Evolutionary conservation across 1,284 basidiomycete genomes (phyloP), one percentile per base, ranked within the genome.

Genomic region (Mycena citricolor): DNA sequence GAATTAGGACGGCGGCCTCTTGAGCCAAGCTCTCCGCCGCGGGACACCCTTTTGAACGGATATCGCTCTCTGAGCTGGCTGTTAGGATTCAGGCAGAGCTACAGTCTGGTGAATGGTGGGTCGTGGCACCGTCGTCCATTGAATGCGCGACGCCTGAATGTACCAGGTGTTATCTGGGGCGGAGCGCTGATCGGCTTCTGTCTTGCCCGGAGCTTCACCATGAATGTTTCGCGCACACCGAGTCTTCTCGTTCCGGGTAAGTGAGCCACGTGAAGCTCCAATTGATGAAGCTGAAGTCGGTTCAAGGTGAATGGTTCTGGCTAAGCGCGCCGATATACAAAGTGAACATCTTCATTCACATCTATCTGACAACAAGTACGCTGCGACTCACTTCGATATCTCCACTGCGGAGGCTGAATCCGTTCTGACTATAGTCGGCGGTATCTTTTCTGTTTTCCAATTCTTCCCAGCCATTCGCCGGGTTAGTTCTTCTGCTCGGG

Each of bases 271-370:
- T 32, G 4, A n/a, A 11, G 30, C n/a, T 36, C n/a, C n/a, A 16
- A 24, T 10, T 25, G 3, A 32, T 24, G 35, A 26, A 2, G 19
- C 22, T 22, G 2, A 5, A 19, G n/a, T 22, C n/a, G 23, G 39
- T 24, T 29, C 16, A 20, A 59, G 60, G 60, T 12, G 60, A 60
- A 49, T 59, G 56, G 47, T 59, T 57, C 41, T 60, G 57, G 60
- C 58, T 58, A 39, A 29, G 44, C 5, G 28, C 49, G 22, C 34
- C 41, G 14, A 21, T 55, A n/a, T 61, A 55, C 45, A 54, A 55
- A n/a, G 22, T 45, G 10, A 58, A 54, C 30, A 48, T 58, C 12
- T 52, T 57, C 30, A 52, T 61, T 12, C 60, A 61, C 36, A 59
- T 60, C 23, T 59, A 58, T 38, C 42, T 58, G 8, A 51, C 59